These are phyloP conservation scores for Polytrichum commune DNA, from an alignment of 225 moss, liverwort and hornwort genomes.

Conservation along the genomic window DNA sequence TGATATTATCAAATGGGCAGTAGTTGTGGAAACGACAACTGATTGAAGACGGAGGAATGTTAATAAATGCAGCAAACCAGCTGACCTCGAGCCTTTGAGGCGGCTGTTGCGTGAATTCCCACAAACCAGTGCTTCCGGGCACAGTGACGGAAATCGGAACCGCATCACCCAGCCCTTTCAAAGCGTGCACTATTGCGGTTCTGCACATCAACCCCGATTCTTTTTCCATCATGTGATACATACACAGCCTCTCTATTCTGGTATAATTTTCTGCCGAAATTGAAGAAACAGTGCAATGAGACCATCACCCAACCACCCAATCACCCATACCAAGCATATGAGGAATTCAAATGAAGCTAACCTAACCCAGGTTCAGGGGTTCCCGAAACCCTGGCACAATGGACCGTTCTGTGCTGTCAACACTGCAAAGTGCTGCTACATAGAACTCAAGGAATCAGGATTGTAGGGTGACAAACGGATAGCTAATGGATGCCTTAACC, in stretches of 20 bases:
- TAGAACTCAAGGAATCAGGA: no score
- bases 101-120: constrained; percentile 55
- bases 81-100: constrained; percentile 3
- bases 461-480: no score
- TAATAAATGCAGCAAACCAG: background rate
- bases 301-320: background rate
- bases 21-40: background rate
- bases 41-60: background rate
- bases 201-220: constrained; percentile 5
- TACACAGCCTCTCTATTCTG: background rate
- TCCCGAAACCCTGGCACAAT: no score
- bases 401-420: background rate
- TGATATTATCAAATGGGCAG: background rate
- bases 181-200: constrained; percentile 73
- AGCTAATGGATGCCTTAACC: no score
- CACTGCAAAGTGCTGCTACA: no score
- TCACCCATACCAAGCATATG: background rate
- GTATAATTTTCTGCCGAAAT: no score
- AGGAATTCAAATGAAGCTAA: no score
- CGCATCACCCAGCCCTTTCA: constrained; percentile 72
- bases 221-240: background rate
- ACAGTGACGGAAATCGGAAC: constrained; percentile 71
- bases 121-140: constrained; percentile 78
- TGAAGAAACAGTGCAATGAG: background rate
- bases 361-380: no score